These are phyloP conservation scores for Scenedesmus sp. DNA, from an alignment of 163 green algal species.

Conservation along the genomic window DNA sequence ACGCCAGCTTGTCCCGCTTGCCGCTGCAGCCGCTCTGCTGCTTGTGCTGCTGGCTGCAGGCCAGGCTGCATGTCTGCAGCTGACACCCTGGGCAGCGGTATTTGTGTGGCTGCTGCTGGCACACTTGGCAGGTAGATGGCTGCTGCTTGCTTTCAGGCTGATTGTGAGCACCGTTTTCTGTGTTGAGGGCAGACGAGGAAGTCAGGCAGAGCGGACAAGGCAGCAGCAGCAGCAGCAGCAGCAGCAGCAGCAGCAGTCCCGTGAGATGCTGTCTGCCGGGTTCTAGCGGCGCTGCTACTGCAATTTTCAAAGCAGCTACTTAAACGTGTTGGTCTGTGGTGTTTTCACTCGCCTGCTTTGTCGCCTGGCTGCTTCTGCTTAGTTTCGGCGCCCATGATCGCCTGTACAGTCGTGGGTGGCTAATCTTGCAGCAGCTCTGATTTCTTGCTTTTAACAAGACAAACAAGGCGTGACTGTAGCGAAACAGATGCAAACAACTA, in stretches of 20 bases:
- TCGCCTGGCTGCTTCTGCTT: background rate
- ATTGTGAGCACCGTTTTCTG: background rate
- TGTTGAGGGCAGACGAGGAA: background rate
- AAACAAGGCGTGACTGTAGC: too few species aligned
- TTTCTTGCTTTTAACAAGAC: too few species aligned
- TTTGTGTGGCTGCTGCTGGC: conserved; percentile 52
- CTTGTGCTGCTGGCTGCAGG: conserved; percentile 83
- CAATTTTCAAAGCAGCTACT: background rate
- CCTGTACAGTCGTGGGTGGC: background rate
- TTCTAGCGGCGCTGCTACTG: background rate
- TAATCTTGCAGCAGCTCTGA: too few species aligned
- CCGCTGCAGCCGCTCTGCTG: conserved; percentile 77
- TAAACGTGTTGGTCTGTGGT: background rate
- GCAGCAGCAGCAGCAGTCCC: background rate
- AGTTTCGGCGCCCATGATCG: conserved; percentile 2
- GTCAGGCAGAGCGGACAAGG: background rate
- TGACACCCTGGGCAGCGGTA: conserved; percentile 82
- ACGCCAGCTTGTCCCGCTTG: conserved; percentile 83
- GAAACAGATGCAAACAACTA: too few species aligned
- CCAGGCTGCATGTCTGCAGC: conserved; percentile 76
- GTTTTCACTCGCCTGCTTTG: background rate
- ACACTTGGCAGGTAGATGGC: conserved; percentile 13
- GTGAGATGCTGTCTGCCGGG: background rate
- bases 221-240: background rate
- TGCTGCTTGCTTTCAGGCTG: background rate